phyloP scores from a whole-genome alignment of 2,329 filamentous ascomycete genomes.

The Epicoccum sorghinum region DNA sequence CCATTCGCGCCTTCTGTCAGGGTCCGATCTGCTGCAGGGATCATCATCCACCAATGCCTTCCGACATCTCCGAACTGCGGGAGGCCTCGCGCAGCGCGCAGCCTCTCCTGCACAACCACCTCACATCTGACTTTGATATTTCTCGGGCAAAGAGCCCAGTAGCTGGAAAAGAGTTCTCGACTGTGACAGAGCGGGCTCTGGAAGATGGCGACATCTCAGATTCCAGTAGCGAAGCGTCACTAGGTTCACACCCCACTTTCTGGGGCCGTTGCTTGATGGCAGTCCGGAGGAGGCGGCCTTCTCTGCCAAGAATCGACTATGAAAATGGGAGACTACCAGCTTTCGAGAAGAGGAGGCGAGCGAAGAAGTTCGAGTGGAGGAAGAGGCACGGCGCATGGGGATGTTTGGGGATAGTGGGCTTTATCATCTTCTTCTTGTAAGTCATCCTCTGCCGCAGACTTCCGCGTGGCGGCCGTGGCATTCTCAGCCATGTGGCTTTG shows the following conservation, averaged over 20 bases:
- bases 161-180: slow-evolving; percentile 22
- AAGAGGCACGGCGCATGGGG: slow-evolving; percentile 27
- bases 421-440: slow-evolving; percentile 43
- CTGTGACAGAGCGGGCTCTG: slow-evolving; percentile 17
- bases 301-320: slow-evolving; percentile 17
- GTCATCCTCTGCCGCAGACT: slow-evolving; percentile 17
- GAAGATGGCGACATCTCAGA: slow-evolving; percentile 35
- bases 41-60: slow-evolving; percentile 21
- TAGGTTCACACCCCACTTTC: slow-evolving; percentile 19
- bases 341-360: slow-evolving; percentile 28
- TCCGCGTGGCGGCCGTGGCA: slow-evolving; percentile 6
- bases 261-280: slow-evolving; percentile 41
- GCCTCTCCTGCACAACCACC: slow-evolving; percentile 32
- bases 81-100: slow-evolving; percentile 18
- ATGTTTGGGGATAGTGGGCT: slow-evolving; percentile 26
- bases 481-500: background rate
- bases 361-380: slow-evolving; percentile 21
- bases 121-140: slow-evolving; percentile 25
- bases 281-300: slow-evolving; percentile 32
- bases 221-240: slow-evolving; percentile 20
- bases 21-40: slow-evolving; percentile 20
- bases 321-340: slow-evolving; percentile 18
- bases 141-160: slow-evolving; percentile 20
- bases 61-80: slow-evolving; percentile 21
- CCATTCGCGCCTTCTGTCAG: slow-evolving; percentile 8